Evolutionary conservation across 139 green algal species (phyloP).

Genomic region (Volvox reticuliferus): DNA sequence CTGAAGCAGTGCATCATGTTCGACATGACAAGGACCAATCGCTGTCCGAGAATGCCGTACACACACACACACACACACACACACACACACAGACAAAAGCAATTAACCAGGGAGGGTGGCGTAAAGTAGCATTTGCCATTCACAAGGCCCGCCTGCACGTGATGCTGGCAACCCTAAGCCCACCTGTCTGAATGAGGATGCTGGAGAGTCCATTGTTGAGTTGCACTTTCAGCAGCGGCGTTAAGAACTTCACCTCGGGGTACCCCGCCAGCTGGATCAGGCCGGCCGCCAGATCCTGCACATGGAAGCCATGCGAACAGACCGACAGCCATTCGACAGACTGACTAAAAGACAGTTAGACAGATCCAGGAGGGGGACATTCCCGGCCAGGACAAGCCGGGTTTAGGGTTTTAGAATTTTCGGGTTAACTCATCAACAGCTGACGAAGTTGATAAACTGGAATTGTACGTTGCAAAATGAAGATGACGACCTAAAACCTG

Average conservation of each 20-base stretch:
- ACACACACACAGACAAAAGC: not conserved
- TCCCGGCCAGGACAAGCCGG: not conserved
- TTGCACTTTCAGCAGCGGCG: not conserved
- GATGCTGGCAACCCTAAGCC: not conserved
- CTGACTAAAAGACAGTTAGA: not conserved
- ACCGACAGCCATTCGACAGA: not conserved
- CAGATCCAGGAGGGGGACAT: not conserved
- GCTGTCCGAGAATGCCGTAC: too few species aligned
- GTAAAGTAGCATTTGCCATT: not conserved
- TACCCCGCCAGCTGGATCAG: not conserved
- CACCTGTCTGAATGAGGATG: conserved; percentile 18
- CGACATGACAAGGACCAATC: too few species aligned
- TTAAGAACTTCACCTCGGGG: not conserved
- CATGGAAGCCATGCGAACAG: too few species aligned
- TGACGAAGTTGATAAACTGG: not conserved
- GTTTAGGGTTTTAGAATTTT: not conserved
- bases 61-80: not conserved
- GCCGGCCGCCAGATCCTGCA: not conserved
- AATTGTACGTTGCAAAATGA: not conserved
- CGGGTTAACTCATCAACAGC: not conserved
- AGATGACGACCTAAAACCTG: not conserved
- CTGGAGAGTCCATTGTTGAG: not conserved
- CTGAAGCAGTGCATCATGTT: not conserved
- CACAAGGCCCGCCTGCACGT: not conserved
- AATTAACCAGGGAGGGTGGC: not conserved